Base-by-base conservation (phyloP, 305 asterid species). In the Fraxinus sp. region DNA sequence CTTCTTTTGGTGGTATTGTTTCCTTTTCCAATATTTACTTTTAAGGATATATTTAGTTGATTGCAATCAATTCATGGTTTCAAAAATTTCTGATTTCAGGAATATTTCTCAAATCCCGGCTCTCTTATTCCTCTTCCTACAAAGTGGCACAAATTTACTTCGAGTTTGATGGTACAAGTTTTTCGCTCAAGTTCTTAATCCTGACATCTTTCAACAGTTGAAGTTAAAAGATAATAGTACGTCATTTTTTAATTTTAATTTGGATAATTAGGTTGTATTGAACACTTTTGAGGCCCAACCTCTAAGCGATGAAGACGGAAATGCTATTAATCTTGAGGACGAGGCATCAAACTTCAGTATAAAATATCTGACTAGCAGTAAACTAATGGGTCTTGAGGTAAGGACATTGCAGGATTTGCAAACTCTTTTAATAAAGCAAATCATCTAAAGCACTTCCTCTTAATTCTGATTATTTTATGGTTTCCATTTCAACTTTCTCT, bases 371-470 rank as follows among this genome's bases (percentile, higher is more conserved):
- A 95, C 98, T 14, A 95, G 99, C 88, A 93, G 98, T 86, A 95
- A 94, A 78, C 90, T 95, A 76, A 95, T 95, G 98, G 98, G 99
- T 74, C 93, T 95, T 57, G 98, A 95, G 97, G 99, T 94, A 86
- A 78, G 88, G 79, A 80, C 52, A 18, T 57, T 73, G 62, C 72
- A 46, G 59, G 68, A 57, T 68, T 14, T 78, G n/a, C 64, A 52
- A 74, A 6, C 79, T 82, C 16, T 81, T 77, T 46, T 68, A 70
- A 36, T 78, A 66, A 82, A 62, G 64, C 35, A 55, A 74, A 66
- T 76, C 83, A 79, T 55, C 77, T 81, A 64, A 81, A 68, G 76
- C 66, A 78, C 28, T 79, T 82, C 79, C 28, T 77, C 68, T 84
- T 80, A 84, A 82, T 81, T 73, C 10, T 18, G 77, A 74, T 32